Evolutionary conservation across 306 rosid genomes (phyloP).

Genomic region (Leucaena leucocephala): DNA sequence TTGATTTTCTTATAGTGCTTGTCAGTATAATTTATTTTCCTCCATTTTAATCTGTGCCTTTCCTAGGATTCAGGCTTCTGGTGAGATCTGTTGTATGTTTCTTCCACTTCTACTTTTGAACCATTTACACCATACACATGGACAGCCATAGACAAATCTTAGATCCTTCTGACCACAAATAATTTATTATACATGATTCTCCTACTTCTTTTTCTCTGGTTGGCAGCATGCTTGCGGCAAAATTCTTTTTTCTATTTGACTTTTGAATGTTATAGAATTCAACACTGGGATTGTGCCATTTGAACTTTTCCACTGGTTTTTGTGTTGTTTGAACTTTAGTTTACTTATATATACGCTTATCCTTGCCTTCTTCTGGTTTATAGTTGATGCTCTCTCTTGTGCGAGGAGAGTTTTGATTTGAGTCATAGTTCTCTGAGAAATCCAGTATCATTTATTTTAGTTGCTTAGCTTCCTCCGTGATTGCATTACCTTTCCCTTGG

Average conservation of each 20-base stretch:
- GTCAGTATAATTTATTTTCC: background rate
- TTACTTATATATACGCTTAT: background rate
- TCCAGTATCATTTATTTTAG: background rate
- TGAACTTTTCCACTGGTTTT: constrained; percentile 22
- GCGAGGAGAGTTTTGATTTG: constrained; percentile 11
- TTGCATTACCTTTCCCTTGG: background rate
- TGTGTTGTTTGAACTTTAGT: constrained; percentile 8
- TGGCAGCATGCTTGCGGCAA: constrained; percentile 8
- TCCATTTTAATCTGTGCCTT: background rate
- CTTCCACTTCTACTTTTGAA: background rate
- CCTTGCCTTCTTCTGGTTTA: constrained; percentile 22
- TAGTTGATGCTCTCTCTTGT: constrained; percentile 17
- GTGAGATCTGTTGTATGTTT: constrained; percentile 14
- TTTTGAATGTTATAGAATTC: constrained; percentile 20
- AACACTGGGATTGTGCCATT: background rate
- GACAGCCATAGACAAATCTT: constrained; percentile 1
- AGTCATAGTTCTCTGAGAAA: background rate
- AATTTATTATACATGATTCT: no score
- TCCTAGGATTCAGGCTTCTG: constrained; percentile 15
- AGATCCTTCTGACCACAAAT: background rate
- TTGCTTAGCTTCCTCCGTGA: background rate
- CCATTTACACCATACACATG: constrained; percentile 3
- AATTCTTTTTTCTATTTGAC: constrained; percentile 23
- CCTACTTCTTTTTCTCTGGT: no score
- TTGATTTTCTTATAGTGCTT: constrained; percentile 22